Evolutionary conservation across 768 basidiomycete genomes (phyloP).

Genomic region (Termitomyces sp.): DNA sequence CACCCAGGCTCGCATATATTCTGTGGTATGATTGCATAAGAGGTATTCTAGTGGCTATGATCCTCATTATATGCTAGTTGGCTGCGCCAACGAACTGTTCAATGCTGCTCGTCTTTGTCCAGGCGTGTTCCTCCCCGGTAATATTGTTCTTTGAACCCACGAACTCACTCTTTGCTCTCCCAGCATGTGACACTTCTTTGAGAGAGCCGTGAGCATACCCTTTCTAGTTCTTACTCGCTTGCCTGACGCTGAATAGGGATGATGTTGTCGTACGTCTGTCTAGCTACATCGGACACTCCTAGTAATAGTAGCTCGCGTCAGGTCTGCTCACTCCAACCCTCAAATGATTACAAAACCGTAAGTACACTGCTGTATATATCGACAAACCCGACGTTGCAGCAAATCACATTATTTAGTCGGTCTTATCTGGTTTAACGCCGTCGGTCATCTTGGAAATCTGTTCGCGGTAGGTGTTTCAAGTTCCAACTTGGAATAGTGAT

Average conservation of each 20-base stretch:
- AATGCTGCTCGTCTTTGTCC: slow-evolving; percentile 76
- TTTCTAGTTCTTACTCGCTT: neutral
- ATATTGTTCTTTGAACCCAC: neutral
- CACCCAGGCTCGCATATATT: slow-evolving; percentile 80
- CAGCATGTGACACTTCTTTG: slow-evolving; percentile 79
- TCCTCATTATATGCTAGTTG: slow-evolving; percentile 34
- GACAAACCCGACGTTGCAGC: slow-evolving; percentile 8
- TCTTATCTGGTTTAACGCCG: slow-evolving; percentile 77
- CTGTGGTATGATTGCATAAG: slow-evolving; percentile 47
- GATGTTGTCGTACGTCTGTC: slow-evolving; percentile 54
- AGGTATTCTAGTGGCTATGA: neutral
- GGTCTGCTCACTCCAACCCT: slow-evolving; percentile 81
- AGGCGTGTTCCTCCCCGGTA: slow-evolving; percentile 33
- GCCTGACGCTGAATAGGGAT: slow-evolving; percentile 33
- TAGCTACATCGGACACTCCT: neutral
- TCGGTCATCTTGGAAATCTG: slow-evolving; percentile 78
- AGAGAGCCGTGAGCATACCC: slow-evolving; percentile 62
- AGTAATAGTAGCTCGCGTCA: slow-evolving; percentile 21
- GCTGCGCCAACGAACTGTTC: slow-evolving; percentile 84
- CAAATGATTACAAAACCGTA: slow-evolving; percentile 91
- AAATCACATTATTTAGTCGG: slow-evolving; percentile 56
- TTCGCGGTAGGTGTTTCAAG: slow-evolving; percentile 49
- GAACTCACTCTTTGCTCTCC: neutral
- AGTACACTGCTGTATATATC: slow-evolving; percentile 33
- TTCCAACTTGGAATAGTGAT: neutral